Percentiles rank a stretch among this genome's conserved stretches.
phyloP scores from a whole-genome alignment of 208 protist genomes.

The Acanthamoeba castellanii region DNA sequence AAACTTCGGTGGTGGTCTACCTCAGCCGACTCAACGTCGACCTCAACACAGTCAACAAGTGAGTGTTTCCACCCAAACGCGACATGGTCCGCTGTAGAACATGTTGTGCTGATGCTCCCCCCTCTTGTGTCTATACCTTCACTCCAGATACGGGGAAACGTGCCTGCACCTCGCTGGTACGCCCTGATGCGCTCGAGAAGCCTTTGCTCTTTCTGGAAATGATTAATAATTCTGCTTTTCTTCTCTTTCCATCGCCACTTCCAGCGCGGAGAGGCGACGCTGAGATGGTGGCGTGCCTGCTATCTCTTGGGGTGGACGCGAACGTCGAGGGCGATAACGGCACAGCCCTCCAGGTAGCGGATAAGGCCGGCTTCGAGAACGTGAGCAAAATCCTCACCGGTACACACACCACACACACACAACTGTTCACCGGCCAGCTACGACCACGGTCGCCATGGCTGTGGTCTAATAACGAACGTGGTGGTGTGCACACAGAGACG shows the following conservation, averaged over 20 bases:
- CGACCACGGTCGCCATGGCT: neutral
- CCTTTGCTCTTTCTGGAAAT: neutral
- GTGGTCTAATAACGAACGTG: neutral
- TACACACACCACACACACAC: neutral
- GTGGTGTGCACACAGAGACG: neutral
- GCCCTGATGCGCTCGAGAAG: too few species aligned
- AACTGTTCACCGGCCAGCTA: neutral
- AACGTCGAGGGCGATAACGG: neutral
- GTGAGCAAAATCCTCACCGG: neutral
- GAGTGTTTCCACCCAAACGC: neutral
- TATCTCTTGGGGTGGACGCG: neutral
- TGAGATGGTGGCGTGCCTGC: neutral
- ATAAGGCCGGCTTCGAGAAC: neutral
- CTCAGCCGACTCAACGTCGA: neutral
- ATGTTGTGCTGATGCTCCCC: neutral
- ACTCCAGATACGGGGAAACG: neutral
- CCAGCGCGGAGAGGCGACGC: constrained; percentile 7
- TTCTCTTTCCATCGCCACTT: neutral
- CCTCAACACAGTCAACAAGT: neutral
- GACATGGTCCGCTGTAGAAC: too few species aligned
- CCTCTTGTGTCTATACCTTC: neutral
- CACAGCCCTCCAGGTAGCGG: neutral
- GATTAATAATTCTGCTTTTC: neutral
- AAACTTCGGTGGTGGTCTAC: neutral
- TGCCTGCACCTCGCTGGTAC: constrained; percentile 27